Percentiles rank a stretch among this genome's conserved stretches.
Conservation (phyloP, 2,329 filamentous ascomycete genomes). For the Pseudogymnoascus sp. region DNA sequence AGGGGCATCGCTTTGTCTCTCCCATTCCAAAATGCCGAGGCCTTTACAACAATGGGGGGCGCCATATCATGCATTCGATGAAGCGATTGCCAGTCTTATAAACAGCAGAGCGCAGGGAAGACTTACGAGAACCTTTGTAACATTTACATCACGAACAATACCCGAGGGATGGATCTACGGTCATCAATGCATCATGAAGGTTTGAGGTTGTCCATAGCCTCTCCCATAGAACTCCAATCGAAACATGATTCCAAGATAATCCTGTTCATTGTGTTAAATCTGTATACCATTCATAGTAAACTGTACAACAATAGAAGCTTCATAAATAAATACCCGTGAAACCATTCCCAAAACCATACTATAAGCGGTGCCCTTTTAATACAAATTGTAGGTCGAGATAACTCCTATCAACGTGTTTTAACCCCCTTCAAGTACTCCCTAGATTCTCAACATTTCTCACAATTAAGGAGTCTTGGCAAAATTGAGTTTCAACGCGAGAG, state of each 20-base stretch:
- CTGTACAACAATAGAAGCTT: background rate
- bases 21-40: background rate
- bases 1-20: background rate
- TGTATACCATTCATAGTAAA: background rate
- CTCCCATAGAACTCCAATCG: constrained; percentile 5
- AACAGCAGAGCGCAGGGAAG: background rate
- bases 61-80: background rate
- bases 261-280: background rate
- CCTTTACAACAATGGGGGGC: background rate
- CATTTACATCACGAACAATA: constrained; percentile 8
- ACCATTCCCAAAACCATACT: background rate
- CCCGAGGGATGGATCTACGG: constrained; percentile 3
- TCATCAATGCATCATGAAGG: constrained; percentile 6
- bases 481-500: background rate
- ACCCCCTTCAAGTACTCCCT: background rate
- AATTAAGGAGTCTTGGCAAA: background rate
- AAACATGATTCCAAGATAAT: background rate
- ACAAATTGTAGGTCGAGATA: background rate
- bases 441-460: background rate
- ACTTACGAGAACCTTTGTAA: constrained; percentile 7
- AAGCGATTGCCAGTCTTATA: background rate
- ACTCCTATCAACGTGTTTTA: background rate
- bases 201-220: background rate
- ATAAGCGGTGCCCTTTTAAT: background rate
- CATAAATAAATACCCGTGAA: background rate